Conservation (phyloP, 345 rosid species). For the Salix exigua region DNA sequence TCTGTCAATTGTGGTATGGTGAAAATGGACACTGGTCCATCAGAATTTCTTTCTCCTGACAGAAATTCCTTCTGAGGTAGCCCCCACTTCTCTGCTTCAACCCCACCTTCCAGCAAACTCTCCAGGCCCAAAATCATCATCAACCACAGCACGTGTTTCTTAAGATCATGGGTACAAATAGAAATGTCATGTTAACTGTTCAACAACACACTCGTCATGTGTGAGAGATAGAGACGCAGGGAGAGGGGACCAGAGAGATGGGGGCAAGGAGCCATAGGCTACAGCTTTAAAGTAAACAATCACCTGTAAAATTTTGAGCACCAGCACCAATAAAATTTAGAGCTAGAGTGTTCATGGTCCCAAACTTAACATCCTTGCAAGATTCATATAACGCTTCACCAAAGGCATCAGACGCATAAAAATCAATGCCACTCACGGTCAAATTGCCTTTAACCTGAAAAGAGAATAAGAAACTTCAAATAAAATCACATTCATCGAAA, state of each 20-base stretch:
- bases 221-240: neutral
- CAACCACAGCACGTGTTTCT: too few relatives aligned
- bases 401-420: conserved; percentile 64
- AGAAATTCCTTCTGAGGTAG: neutral
- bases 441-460: conserved; percentile 69
- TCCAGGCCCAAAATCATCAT: neutral
- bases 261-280: neutral
- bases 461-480: conserved; percentile 20
- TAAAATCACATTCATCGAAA: neutral
- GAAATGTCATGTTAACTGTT: neutral
- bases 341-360: conserved; percentile 83
- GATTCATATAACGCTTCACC: conserved; percentile 80
- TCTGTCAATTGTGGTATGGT: neutral
- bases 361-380: conserved; percentile 93
- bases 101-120: neutral
- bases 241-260: neutral
- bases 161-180: neutral
- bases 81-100: too few relatives aligned
- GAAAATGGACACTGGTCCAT: neutral
- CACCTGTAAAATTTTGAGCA: conserved; percentile 79
- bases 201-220: neutral
- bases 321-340: conserved; percentile 78
- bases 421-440: conserved; percentile 82
- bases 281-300: neutral
- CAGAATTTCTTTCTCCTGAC: neutral